Base-by-base conservation (phyloP, 2,329 filamentous ascomycete species). In the Monosporascus ibericus region DNA sequence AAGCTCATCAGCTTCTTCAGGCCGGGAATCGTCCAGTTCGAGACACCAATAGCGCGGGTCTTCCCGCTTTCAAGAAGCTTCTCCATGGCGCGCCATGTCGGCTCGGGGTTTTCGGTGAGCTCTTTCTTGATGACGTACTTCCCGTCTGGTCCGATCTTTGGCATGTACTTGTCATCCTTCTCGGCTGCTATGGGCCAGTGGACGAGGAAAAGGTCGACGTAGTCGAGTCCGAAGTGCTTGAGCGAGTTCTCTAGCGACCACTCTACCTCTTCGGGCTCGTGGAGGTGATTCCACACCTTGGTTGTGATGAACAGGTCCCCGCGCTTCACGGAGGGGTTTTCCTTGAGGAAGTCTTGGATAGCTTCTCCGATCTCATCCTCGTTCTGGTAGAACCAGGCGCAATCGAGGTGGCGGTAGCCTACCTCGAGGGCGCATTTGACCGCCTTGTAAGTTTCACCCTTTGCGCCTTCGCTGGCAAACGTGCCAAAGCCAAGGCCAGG, bases 331-430 rank as follows among this genome's bases (percentile, higher is more conserved):
- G 75, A 76, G 8, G 66, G 58, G 64, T 66, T 69, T 52, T 66
- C 62, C 58, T 59, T 62, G 25, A 69, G 63, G 60, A 72, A 72
- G 60, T 73, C 77, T 51, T 74, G 75, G 60, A 85, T 76, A 20
- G 77, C 81, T 24, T 75, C 68, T 49, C 82, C 81, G 37, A 85
- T 79, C 64, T 84, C 81, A 9, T 68, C 69, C 64, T 85, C 86
- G 66, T 90, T 90, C 63, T 80, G 78, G 68, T 90, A 90, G 58
- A 84, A 85, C 64, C 85, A 79, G 48, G 85, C 84, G 65, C 83
- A 86, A 69, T 84, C 81, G 55, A 87, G 80, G 65, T 86, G 82
- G 46, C 83, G 75, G 71, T 88, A 88, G 44, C 85, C 85, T 52
- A 74, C 72, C 60, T 78, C 75, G 15, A 87, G 74, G 17, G 84